These are phyloP conservation scores for Panicum miliaceum DNA, from an alignment of 176 grass and related monocot species.

Conservation along the genomic window DNA sequence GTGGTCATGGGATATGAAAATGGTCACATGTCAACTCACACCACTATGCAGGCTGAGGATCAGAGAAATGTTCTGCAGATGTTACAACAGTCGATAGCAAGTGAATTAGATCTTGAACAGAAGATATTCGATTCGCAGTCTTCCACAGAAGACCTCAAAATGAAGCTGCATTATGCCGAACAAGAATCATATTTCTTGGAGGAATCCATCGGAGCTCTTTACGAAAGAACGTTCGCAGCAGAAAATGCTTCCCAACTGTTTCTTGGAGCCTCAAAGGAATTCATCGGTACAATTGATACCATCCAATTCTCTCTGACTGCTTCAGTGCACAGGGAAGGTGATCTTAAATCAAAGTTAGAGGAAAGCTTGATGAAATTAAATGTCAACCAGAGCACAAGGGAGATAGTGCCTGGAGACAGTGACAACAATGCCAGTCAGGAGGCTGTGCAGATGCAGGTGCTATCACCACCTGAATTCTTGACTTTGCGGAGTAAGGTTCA, in stretches of 20 bases:
- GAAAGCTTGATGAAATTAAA: constrained; percentile 32
- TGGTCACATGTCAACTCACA: constrained; percentile 44
- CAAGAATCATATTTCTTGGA: constrained; percentile 59
- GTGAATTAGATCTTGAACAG: constrained; percentile 64
- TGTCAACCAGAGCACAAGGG: not conserved
- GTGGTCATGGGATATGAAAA: constrained; percentile 47
- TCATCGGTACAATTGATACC: constrained; percentile 47
- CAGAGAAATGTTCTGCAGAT: constrained; percentile 67
- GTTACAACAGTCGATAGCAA: constrained; percentile 77
- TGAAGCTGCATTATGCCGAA: constrained; percentile 52
- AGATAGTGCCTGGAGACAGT: not conserved
- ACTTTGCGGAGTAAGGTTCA: constrained; percentile 46
- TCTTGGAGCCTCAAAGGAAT: constrained; percentile 64
- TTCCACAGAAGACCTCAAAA: constrained; percentile 55
- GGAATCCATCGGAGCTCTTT: constrained; percentile 56
- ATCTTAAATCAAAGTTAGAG: constrained; percentile 34
- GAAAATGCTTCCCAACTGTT: constrained; percentile 66
- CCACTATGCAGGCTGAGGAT: constrained; percentile 44
- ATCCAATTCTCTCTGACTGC: constrained; percentile 36
- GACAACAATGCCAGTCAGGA: constrained; percentile 16
- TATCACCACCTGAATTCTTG: constrained; percentile 35
- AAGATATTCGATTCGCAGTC: constrained; percentile 51
- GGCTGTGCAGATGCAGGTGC: not conserved
- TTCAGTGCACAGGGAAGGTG: constrained; percentile 33
- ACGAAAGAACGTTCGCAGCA: constrained; percentile 59